Base-by-base conservation (phyloP, 2,329 filamentous ascomycete genomes). In the Beauveria medogensis region DNA sequence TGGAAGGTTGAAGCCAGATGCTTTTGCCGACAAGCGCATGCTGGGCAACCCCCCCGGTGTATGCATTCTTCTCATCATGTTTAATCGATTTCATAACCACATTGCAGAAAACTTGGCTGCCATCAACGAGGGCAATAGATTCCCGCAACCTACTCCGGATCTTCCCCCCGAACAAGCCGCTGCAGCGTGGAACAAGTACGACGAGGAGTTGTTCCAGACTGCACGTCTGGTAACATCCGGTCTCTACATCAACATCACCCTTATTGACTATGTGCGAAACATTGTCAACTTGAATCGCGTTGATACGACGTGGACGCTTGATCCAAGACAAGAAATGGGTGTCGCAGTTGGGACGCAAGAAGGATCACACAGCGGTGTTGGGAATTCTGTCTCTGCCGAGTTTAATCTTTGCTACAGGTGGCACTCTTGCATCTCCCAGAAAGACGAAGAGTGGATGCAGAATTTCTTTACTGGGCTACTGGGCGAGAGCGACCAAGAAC, bases 391-490 rank as follows among this genome's bases (percentile, higher is more conserved):
- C 5, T 93, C 90, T 0, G 90, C 89, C 3, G 91, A 96, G 75
- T 96, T 96, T 79, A 95, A 94, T 69, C 80, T 96, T 10, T 88
- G 89, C 66, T 95, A 96, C 72, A 82, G 91, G 64, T 95, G 91
- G 90, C 91, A 95, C 75, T 91, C 90, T 3, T 86, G 88, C 66
- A 89, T 94, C 66, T 84, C 77, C 0, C 82, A 85, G 62, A 85
- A 83, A 64, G 91, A 96, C 67, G 91, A 94, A 69, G 80, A 86
- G 65, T 95, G 91, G 90, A 88, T 91, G 24, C 81, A 91, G 66
- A 78, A 87, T 14, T 80, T 90, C 63, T 91, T 89, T 69, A 72
- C 75, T 1, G 74, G 82, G 47, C 72, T 90, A 1, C 85, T 91
- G 0, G 73, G 73, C 0, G 69, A 73, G 64, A 41, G 41, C 22